Evolutionary conservation across 2,329 filamentous ascomycete genomes (phyloP), one percentile per base, ranked within the genome.

Genomic region (Cladophialophora bantiana): DNA sequence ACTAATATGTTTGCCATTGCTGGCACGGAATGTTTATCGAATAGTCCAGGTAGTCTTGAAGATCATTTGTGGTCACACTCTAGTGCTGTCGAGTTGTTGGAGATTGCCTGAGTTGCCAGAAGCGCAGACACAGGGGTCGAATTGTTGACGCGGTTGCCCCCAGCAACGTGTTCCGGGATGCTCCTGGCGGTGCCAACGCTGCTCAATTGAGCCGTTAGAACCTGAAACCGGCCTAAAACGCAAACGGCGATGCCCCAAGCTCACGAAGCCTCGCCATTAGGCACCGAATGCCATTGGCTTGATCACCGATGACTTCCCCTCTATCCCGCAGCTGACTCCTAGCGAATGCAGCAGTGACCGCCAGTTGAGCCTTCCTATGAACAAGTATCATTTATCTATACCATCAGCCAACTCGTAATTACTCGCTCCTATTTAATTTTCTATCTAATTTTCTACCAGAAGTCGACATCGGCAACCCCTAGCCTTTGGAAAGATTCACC

Each of bases 1-100:
- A 91, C 91, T 76, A 93, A 84, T 92, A 94, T 96, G 66, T 69
- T 82, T 36, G 20, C 35, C 65, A 54, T 48, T 31, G 15, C 31
- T 38, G 40, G n/a, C 53, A 34, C 68, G 66, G 26, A 26, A 3
- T 26, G 26, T 26, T 64, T 70, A 35, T 20, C 67, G 34, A 62
- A 59, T 66, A 38, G 55, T 64, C 20, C 36, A 31, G 64, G 59
- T 59, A 54, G 64, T 62, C 54, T 38, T 45, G 32, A 48, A 65
- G 55, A 53, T 55, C 67, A 38, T 60, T 5, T 26, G 59, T 52
- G 32, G 56, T 50, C 34, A 18, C 18, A 20, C 26, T 50, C 18
- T 6, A 31, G 18, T 10, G 12, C 45, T 12, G 9, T 9, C 9
- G 15, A 20, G 38, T 32, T 45, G 61, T 56, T 64, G 52, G 26